Evolutionary conservation across 129 eudicot genomes (phyloP), one percentile per base, ranked within the genome.

Genomic region (Helichrysum umbraculigerum): DNA sequence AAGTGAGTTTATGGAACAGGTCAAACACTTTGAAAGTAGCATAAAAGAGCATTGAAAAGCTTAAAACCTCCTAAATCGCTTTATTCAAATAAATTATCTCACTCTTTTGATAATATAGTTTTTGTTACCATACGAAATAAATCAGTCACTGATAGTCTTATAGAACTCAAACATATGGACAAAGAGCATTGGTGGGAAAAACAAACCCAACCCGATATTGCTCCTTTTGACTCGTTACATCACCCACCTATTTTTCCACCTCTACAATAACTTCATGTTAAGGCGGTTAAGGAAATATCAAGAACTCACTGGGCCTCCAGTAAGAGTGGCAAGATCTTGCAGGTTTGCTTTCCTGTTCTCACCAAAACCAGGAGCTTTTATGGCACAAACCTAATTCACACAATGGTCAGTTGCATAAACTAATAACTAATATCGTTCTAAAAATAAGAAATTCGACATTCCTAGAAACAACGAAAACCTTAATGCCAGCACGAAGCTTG

Each of bases 351-450:
- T 90, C 67, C 93, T 87, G 78, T 84, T 87, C 69, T 90, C 96
- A 66, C 96, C 96, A 76, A 90, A 90, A 2, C 96, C 96, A 34
- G 96, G 96, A 47, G 96, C 96, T 83, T 90, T 90, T 34, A 90
- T 69, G 29, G 96, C 93, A 72, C 96, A 90, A 34, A 90, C 88
- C 96, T 90, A 79, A 0, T 37, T 71, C 15, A 33, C 25, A 58
- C 12, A 21, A 58, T 2, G 4, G 28, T 56, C n/a, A 54, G 19
- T 30, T 15, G 28, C 25, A 71, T 12, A 54, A 20, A 33, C 62
- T 56, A 21, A 32, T 19, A 28, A 50, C 29, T 28, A 30, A 19
- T 4, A 19, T 19, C 20, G 9, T 57, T 21, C 44, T 1, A 29
- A 5, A 52, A 25, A 10, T 30, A 71, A 28, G 25, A 20, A 9